Percentiles rank a stretch among this genome's conserved stretches.
phyloP scores from a whole-genome alignment of 495 filamentous ascomycete genomes.

The Lichina pygmaea region DNA sequence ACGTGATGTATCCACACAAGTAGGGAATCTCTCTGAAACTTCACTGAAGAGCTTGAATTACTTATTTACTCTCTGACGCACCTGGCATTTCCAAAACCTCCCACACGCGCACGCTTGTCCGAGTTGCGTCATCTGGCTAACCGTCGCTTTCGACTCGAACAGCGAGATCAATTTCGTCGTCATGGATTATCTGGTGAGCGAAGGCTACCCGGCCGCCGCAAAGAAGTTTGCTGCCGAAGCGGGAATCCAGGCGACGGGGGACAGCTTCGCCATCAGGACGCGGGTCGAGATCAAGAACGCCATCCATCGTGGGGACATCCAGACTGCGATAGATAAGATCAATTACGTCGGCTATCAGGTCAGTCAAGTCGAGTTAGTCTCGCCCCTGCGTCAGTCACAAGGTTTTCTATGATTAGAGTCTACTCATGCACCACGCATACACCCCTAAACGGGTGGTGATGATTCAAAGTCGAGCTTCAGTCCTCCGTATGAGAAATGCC shows the following conservation, averaged over 20 bases:
- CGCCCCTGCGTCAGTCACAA: constrained; percentile 1
- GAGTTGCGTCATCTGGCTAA: constrained; percentile 1
- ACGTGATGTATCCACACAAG: constrained; percentile 74
- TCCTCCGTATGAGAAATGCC: constrained; percentile 71
- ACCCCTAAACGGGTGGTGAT: constrained; percentile 66
- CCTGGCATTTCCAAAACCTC: not conserved
- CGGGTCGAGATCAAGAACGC: constrained; percentile 53
- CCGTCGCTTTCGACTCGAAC: not conserved
- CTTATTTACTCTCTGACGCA: constrained; percentile 24
- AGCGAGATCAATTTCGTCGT: constrained; percentile 91
- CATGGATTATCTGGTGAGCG: constrained; percentile 90
- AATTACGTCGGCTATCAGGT: constrained; percentile 84
- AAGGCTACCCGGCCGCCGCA: constrained; percentile 82
- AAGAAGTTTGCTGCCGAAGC: constrained; percentile 85
- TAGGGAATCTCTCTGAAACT: constrained; percentile 99
- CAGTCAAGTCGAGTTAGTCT: constrained; percentile 14
- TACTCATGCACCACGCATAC: constrained; percentile 99
- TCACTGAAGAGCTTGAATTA: constrained; percentile 64
- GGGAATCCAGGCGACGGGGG: constrained; percentile 48
- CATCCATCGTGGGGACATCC: constrained; percentile 62
- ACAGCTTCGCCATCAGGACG: constrained; percentile 43
- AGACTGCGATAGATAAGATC: constrained; percentile 58
- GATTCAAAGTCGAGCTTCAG: constrained; percentile 65
- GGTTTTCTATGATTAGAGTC: constrained; percentile 67
- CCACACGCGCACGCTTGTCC: not conserved